A percentile compares a stretch with the other conserved stretches of the same genome.
These are phyloP conservation scores for Blastobotrys persicus DNA, from an alignment of 1,139 yeast species.

Conservation along the genomic window DNA sequence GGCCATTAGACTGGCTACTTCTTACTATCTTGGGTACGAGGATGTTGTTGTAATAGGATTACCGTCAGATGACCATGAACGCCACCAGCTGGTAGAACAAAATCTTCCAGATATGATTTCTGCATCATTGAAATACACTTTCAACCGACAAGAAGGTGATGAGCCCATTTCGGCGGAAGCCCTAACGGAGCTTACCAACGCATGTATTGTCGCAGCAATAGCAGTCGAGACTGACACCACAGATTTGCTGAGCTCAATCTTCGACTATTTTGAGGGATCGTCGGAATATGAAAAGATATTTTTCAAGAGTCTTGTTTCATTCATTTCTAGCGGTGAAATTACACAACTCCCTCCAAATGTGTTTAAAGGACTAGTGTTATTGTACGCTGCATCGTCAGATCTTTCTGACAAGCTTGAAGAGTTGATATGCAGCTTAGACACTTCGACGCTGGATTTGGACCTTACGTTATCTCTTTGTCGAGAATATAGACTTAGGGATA, in stretches of 20 bases:
- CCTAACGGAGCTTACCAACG: slow-evolving; percentile 34
- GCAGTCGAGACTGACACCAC: slow-evolving; percentile 38
- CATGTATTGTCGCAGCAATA: slow-evolving; percentile 44
- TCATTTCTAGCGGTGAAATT: slow-evolving; percentile 49
- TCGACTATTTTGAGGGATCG: slow-evolving; percentile 45
- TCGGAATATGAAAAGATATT: slow-evolving; percentile 40
- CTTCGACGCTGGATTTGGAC: slow-evolving; percentile 69
- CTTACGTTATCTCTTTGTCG: slow-evolving; percentile 60
- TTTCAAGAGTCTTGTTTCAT: slow-evolving; percentile 51
- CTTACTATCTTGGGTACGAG: slow-evolving; percentile 52
- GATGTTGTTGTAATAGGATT: slow-evolving; percentile 50
- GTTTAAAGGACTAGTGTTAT: slow-evolving; percentile 56
- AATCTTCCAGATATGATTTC: slow-evolving; percentile 57
- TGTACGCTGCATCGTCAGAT: slow-evolving; percentile 42
- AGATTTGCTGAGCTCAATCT: slow-evolving; percentile 47
- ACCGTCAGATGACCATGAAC: slow-evolving; percentile 45
- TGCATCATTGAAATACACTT: slow-evolving; percentile 49
- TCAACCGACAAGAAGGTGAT: slow-evolving; percentile 28
- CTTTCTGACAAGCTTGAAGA: slow-evolving; percentile 57
- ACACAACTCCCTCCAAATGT: slow-evolving; percentile 57
- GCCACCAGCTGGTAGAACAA: slow-evolving; percentile 52
- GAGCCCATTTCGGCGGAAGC: not conserved
- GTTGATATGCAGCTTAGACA: slow-evolving; percentile 63
- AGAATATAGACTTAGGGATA: slow-evolving; percentile 53
- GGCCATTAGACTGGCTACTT: slow-evolving; percentile 56